Percentiles rank a stretch among this genome's conserved stretches.
phyloP scores from a whole-genome alignment of 352 stramenopile species.

The Phytophthora palmivora region DNA sequence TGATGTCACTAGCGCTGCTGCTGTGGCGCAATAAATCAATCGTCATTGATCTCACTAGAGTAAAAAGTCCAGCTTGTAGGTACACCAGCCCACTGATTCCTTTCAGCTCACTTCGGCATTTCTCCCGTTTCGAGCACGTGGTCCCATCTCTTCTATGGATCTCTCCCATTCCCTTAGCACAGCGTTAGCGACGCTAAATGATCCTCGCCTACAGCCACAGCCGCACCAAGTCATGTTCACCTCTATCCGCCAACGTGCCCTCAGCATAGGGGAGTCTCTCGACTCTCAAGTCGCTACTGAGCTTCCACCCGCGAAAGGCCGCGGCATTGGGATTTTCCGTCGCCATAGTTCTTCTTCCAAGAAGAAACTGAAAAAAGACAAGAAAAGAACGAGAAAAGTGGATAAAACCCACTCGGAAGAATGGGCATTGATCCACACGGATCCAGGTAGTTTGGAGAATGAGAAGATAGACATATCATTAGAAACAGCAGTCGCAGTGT shows the following conservation, averaged over 20 bases:
- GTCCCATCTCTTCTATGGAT: constrained; percentile 6
- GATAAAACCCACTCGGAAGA: constrained; percentile 12
- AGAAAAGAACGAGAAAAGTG: not conserved
- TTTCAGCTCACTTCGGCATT: not conserved
- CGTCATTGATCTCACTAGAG: too few species aligned
- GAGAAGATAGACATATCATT: not conserved
- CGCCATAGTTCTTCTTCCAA: constrained; percentile 17
- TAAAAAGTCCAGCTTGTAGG: too few species aligned
- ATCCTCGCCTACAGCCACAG: not conserved
- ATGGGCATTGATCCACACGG: not conserved
- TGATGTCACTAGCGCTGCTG: too few species aligned
- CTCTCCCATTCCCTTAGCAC: not conserved
- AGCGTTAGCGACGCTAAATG: not conserved
- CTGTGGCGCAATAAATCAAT: too few species aligned
- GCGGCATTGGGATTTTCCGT: constrained; percentile 11
- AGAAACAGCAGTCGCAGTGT: not conserved
- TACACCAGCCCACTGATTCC: too few species aligned
- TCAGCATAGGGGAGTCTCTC: not conserved
- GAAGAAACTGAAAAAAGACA: constrained; percentile 16
- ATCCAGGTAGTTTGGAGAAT: not conserved
- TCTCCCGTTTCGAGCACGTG: not conserved
- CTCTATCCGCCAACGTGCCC: not conserved
- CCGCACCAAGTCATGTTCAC: constrained; percentile 10
- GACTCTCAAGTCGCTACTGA: not conserved
- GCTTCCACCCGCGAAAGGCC: not conserved